Conservation (phyloP, 2,329 filamentous ascomycete genomes). For the Clonostachys byssicola region DNA sequence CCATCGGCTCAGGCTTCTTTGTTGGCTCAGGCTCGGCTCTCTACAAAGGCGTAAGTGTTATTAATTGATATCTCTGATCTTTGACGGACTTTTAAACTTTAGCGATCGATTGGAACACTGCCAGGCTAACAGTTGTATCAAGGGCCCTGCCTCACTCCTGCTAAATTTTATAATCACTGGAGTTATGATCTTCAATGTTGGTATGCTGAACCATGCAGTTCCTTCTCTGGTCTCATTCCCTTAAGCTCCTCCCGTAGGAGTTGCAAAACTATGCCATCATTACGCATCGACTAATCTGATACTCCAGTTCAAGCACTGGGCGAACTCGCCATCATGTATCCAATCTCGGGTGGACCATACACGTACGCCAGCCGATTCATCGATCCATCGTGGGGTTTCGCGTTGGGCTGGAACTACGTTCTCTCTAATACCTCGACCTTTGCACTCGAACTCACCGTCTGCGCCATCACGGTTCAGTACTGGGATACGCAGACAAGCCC, state of each 20-base stretch:
- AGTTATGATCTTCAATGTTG: conserved; percentile 48
- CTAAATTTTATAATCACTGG: conserved; percentile 43
- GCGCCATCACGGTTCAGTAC: conserved; percentile 43
- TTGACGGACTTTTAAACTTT: neutral
- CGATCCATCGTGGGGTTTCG: conserved; percentile 52
- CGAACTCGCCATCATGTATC: conserved; percentile 53
- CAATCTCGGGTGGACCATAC: conserved; percentile 57
- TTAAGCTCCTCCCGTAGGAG: too few relatives aligned
- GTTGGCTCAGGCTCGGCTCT: conserved; percentile 49
- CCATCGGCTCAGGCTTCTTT: conserved; percentile 53
- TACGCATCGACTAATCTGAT: too few relatives aligned
- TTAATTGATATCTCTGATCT: neutral
- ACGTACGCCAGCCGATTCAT: conserved; percentile 55
- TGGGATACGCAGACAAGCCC: conserved; percentile 39
- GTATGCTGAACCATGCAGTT: conserved; percentile 10
- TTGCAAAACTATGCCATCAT: too few relatives aligned
- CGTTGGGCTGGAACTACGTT: conserved; percentile 46
- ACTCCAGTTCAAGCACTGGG: conserved; percentile 53
- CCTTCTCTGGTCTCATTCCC: too few relatives aligned
- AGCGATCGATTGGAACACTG: neutral
- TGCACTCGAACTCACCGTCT: conserved; percentile 43
- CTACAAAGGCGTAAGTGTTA: conserved; percentile 36
- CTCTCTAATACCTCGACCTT: conserved; percentile 42
- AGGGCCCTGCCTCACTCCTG: conserved; percentile 26
- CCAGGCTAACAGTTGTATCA: neutral